Evolutionary conservation across 2,329 filamentous ascomycete species (phyloP), one percentile per base, ranked within the genome.

Genomic region (Lecanosticta acicola): DNA sequence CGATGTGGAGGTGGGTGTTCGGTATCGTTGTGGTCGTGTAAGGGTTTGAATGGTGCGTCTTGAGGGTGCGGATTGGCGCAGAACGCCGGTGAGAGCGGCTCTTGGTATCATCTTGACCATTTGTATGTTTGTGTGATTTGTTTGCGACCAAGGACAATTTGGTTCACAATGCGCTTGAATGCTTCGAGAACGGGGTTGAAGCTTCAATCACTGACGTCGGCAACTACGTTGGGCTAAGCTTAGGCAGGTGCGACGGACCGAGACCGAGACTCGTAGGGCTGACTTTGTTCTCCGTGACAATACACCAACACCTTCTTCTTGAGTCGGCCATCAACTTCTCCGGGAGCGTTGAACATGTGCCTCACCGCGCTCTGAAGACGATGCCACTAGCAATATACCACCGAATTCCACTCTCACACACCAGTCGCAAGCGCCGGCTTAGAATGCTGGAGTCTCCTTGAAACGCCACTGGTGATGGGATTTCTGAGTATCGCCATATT

Each of bases 401-500:
- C 11, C 14, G 8, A 33, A 33, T 14, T 10, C 20, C 39, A 8
- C n/a, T 18, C 29, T 14, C 19, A 20, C 35, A 13, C 35, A 33
- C 41, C 40, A 21, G 21, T 37, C 24, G 39, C 14, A 26, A 32
- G 35, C 43, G 45, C 38, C 38, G 38, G 37, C 41, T 43, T 14
- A 46, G n/a, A 14, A 43, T 48, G 43, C 41, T 47, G 19, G 42
- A 43, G 21, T 36, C 48, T 19, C 45, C 46, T 32, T 48, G 51
- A 51, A 36, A 39, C 16, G 20, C 26, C 5, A 40, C 11, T 19
- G 38, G 51, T 43, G 7, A 73, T 73, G 71, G 70, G 67, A 49
- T 68, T 67, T 60, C 56, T 69, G 49, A 66, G 65, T 29, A 58
- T 69, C 21, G 66, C 61, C 24, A 58, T 64, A 20, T 49, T 74